A percentile compares a stretch with the other conserved stretches of the same genome.
Evolutionary conservation across 2,329 filamentous ascomycete species (phyloP).

Genomic region (Seiridium cupressi): DNA sequence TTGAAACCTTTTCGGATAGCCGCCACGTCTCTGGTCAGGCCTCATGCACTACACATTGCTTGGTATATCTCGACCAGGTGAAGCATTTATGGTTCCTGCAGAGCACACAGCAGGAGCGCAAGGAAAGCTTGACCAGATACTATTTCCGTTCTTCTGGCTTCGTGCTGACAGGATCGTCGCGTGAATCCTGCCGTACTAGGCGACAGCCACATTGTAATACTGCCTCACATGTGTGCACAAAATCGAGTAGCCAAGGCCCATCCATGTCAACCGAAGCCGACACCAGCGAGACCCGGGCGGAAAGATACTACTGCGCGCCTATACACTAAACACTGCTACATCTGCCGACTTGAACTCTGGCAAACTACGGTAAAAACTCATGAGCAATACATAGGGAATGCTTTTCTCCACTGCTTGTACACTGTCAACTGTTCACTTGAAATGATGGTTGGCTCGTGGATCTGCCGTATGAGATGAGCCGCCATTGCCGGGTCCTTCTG

Average conservation of each 20-base stretch:
- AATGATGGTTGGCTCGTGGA: background rate
- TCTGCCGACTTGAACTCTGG: background rate
- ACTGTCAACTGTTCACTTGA: background rate
- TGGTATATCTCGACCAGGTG: background rate
- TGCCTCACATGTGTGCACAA: background rate
- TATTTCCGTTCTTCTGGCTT: background rate
- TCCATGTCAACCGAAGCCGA: too few relatives aligned
- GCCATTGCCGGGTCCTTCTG: constrained; percentile 18
- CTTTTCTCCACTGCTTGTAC: background rate
- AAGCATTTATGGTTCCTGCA: constrained; percentile 1
- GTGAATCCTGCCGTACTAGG: background rate
- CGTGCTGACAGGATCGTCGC: constrained; percentile 5
- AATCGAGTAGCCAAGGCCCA: background rate
- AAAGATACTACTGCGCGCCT: too few relatives aligned
- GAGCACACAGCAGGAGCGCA: background rate
- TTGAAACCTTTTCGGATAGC: background rate
- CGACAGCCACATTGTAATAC: background rate
- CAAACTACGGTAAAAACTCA: too few relatives aligned
- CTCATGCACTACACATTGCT: background rate
- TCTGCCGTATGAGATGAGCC: constrained; percentile 22
- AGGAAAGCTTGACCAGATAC: background rate
- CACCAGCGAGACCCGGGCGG: too few relatives aligned
- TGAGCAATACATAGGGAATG: too few relatives aligned
- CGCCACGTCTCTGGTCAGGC: background rate
- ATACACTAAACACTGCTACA: background rate